Evolutionary conservation across 306 rosid species (phyloP).

Genomic region (Oxytropis ochrocephala): DNA sequence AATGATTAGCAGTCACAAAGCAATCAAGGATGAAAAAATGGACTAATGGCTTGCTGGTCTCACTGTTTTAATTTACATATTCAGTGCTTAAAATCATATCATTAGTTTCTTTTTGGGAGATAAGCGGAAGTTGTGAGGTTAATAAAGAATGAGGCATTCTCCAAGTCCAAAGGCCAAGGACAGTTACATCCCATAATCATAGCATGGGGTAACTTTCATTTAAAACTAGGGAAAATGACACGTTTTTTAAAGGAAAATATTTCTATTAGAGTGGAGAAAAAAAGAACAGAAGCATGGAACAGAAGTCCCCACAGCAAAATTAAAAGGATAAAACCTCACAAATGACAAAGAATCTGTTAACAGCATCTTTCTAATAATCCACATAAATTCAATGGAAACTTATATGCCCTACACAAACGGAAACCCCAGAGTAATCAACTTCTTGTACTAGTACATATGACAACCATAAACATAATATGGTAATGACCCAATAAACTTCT

Average conservation of each 20-base stretch:
- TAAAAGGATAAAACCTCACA: background rate
- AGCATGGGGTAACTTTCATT: background rate
- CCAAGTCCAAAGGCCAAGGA: conserved; percentile 5
- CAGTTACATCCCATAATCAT: background rate
- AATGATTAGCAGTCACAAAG: background rate
- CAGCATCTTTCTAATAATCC: conserved; percentile 6
- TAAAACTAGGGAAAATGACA: background rate
- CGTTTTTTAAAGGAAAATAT: background rate
- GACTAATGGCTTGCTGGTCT: background rate
- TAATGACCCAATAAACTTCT: conserved; percentile 4
- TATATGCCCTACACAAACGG: conserved; percentile 1
- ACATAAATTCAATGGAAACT: background rate
- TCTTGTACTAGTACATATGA: background rate
- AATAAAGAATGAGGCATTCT: background rate
- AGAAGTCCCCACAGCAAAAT: background rate
- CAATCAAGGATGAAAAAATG: background rate
- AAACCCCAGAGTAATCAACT: background rate
- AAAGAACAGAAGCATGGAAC: background rate
- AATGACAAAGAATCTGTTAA: background rate
- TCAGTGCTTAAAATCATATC: background rate
- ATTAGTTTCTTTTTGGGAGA: background rate
- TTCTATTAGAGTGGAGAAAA: background rate
- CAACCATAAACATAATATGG: background rate
- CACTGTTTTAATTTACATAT: background rate
- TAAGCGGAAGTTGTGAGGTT: background rate